phyloP scores from a whole-genome alignment of 257 asterid genomes.

The Gardenia jasminoides region DNA sequence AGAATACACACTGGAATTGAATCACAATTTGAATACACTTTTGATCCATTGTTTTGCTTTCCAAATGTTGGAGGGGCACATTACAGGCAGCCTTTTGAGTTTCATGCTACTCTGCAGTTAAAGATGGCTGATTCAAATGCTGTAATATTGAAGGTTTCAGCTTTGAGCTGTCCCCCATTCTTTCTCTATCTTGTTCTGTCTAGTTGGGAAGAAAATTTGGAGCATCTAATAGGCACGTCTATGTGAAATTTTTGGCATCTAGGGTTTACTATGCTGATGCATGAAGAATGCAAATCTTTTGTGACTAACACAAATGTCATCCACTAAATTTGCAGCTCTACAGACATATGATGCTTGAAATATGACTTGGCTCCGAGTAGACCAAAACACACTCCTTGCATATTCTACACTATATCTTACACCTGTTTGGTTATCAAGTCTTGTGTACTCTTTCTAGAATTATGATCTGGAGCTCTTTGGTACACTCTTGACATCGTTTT shows the following conservation, averaged over 20 bases:
- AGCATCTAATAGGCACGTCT: neutral
- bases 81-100: too few relatives aligned
- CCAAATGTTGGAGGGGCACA: too few relatives aligned
- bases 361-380: neutral
- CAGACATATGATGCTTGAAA: neutral
- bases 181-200: too few relatives aligned
- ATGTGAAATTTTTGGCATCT: neutral
- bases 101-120: too few relatives aligned
- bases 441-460: neutral
- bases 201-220: neutral
- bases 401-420: constrained; percentile 4
- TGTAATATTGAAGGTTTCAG: too few relatives aligned
- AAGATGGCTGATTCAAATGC: too few relatives aligned
- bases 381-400: neutral
- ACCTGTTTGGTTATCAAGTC: neutral
- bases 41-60: too few relatives aligned
- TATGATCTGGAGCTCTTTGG: neutral
- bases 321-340: neutral
- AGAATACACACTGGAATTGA: too few relatives aligned
- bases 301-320: neutral
- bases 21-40: too few relatives aligned
- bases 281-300: neutral
- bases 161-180: too few relatives aligned
- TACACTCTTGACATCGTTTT: neutral
- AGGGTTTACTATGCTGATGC: neutral